These are phyloP conservation scores for Bipolaris oryzae DNA, from an alignment of 2,329 filamentous ascomycete species.

Conservation along the genomic window DNA sequence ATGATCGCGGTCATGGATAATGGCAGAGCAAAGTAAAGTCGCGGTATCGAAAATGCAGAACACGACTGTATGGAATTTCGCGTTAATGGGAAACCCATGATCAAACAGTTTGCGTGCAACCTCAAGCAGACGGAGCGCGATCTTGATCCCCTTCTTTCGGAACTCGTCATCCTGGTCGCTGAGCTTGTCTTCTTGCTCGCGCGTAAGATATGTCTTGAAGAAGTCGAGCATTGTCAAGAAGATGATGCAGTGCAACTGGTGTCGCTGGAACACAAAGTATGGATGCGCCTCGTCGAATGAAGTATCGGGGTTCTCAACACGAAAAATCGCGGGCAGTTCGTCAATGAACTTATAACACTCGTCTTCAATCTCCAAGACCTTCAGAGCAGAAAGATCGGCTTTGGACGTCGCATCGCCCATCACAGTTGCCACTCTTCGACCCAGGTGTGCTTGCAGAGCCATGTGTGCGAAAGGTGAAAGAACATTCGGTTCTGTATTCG, in stretches of 20 bases:
- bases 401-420: slow-evolving; percentile 28
- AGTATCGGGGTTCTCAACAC: slow-evolving; percentile 50
- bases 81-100: slow-evolving; percentile 53
- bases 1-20: slow-evolving; percentile 57
- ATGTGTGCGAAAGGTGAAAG: slow-evolving; percentile 56
- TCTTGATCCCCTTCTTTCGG: slow-evolving; percentile 53
- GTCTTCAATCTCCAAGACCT: slow-evolving; percentile 38
- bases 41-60: slow-evolving; percentile 61
- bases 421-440: slow-evolving; percentile 34
- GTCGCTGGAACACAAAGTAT: slow-evolving; percentile 56
- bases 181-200: slow-evolving; percentile 33
- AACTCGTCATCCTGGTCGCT: slow-evolving; percentile 47
- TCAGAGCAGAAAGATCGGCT: slow-evolving; percentile 24
- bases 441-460: slow-evolving; percentile 50
- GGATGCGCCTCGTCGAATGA: slow-evolving; percentile 50
- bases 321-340: slow-evolving; percentile 52
- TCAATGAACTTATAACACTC: slow-evolving; percentile 53
- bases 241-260: slow-evolving; percentile 54
- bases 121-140: slow-evolving; percentile 53
- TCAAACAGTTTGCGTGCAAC: slow-evolving; percentile 53
- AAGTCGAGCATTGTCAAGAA: slow-evolving; percentile 56
- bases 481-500: slow-evolving; percentile 41
- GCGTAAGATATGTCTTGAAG: slow-evolving; percentile 55
- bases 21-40: slow-evolving; percentile 58
- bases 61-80: slow-evolving; percentile 58